A percentile compares a stretch with the other conserved stretches of the same genome.
These are phyloP conservation scores for Carpinus viminea DNA, from an alignment of 306 rosid species.

Conservation along the genomic window DNA sequence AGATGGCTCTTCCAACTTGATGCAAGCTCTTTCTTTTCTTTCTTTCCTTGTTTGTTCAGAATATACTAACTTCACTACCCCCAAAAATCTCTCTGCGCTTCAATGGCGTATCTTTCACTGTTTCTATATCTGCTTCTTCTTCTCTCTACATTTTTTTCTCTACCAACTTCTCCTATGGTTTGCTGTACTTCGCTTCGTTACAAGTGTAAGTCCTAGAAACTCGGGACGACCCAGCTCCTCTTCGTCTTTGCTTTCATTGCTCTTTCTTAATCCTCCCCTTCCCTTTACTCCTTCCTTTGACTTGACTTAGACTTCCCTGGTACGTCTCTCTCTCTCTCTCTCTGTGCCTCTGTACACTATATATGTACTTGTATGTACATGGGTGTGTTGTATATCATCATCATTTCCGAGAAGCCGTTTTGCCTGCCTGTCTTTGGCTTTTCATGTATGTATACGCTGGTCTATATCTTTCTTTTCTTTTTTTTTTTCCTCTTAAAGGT, in stretches of 20 bases:
- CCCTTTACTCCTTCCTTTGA: slow-evolving; percentile 37
- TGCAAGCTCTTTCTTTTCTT: slow-evolving; percentile 5
- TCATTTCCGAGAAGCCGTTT: neutral
- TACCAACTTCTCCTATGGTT: neutral
- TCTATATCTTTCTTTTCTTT: slow-evolving; percentile 7
- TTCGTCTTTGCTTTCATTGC: slow-evolving; percentile 34
- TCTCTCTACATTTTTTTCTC: slow-evolving; percentile 8
- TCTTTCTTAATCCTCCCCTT: slow-evolving; percentile 26
- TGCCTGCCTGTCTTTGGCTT: neutral
- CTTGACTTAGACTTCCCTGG: slow-evolving; percentile 35
- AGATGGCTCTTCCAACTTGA: slow-evolving; percentile 25
- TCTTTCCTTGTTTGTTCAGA: neutral
- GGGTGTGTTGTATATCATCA: neutral
- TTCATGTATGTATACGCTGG: neutral
- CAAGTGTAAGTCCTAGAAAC: slow-evolving; percentile 14
- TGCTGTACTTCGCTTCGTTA: neutral
- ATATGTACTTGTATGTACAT: neutral
- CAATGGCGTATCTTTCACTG: slow-evolving; percentile 32
- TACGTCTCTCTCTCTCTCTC: slow-evolving; percentile 17
- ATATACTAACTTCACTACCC: neutral
- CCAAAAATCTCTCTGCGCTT: slow-evolving; percentile 24
- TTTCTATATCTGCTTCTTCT: slow-evolving; percentile 22
- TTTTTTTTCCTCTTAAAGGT: slow-evolving; percentile 15
- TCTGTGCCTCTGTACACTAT: neutral
- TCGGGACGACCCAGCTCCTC: neutral